These are phyloP conservation scores for Imleria badia DNA, from an alignment of 768 basidiomycete genomes.

Conservation along the genomic window DNA sequence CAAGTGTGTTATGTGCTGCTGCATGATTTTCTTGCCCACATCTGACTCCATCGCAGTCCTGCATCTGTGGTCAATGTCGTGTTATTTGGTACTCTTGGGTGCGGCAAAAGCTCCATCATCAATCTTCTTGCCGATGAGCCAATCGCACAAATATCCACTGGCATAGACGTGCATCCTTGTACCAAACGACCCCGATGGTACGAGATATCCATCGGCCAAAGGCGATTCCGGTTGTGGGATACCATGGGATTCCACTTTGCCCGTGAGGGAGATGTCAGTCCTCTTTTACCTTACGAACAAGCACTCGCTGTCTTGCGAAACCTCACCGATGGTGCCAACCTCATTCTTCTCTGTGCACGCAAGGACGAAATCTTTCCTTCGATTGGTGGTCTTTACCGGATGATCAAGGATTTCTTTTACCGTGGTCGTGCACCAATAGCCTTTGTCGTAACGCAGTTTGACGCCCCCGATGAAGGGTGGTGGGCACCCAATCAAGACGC, in stretches of 20 bases:
- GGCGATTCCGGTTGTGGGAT: constrained; percentile 21
- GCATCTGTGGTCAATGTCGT: not conserved
- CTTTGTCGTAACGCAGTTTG: no score
- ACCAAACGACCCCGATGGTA: constrained; percentile 25
- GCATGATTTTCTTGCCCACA: not conserved
- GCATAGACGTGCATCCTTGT: constrained; percentile 17
- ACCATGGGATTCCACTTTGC: constrained; percentile 8
- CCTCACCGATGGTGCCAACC: constrained; percentile 23
- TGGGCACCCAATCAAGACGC: no score
- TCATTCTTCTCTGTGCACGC: no score
- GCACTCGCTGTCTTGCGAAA: constrained; percentile 23
- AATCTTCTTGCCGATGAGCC: no score
- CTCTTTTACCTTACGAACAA: constrained; percentile 13
- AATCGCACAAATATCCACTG: no score
- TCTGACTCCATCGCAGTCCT: not conserved
- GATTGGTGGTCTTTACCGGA: constrained; percentile 19
- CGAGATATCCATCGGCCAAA: not conserved
- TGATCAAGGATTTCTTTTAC: constrained; percentile 15
- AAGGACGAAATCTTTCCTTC: no score
- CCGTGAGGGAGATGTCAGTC: not conserved
- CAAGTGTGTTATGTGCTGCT: not conserved
- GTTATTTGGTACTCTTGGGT: no score
- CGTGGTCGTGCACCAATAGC: no score
- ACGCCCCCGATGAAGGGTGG: no score
- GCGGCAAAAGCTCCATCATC: no score